Evolutionary conservation across 2,329 filamentous ascomycete species (phyloP), one percentile per base, ranked within the genome.

Genomic region (Cladosporium sphaerospermum): DNA sequence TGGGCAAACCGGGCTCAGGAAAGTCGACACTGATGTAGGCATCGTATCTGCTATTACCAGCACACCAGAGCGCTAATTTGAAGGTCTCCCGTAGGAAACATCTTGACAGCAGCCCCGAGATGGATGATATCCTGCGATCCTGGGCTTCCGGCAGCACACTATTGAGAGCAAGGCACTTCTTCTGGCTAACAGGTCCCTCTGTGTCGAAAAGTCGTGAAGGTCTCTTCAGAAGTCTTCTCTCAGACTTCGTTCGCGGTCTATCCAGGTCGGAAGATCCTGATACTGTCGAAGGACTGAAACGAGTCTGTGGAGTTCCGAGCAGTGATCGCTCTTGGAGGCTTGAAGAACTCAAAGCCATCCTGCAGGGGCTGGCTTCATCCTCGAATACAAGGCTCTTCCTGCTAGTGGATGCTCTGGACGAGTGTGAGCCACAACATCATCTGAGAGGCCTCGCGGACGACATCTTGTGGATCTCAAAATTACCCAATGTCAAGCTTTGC

Each of bases 1-100:
- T 37, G 3, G 55, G 55, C 5, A 56, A 56, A 19, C 46, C 55
- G 16, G 55, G 52, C 1, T 56, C 55, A 2, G 55, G 55, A 5
- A 56, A 56, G 31, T 54, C 52, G 3, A 54, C 52, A 2, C 41
- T 56, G 14, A 56, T 54, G 55, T 44, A 16, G 14, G 14, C 14
- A 16, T 16, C 14, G 14, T 16, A 16, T 16, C 14, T 16, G 14
- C 14, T 16, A 16, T 16, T 16, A 16, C 14, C 14, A 16, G 14
- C 14, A 16, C 14, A 16, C 14, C 14, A 16, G 14, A 16, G 14
- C 14, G 14, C 14, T 16, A 16, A 16, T 16, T 16, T 16, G 14
- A 16, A 16, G 14, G 14, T 16, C 14, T 16, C 14, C n/a, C 9
- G 34, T 16, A 46, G 44, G 44, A 46, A 37, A 36, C 18, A 3